Conservation (phyloP, 495 filamentous ascomycete species). For the Viridothelium virens region DNA sequence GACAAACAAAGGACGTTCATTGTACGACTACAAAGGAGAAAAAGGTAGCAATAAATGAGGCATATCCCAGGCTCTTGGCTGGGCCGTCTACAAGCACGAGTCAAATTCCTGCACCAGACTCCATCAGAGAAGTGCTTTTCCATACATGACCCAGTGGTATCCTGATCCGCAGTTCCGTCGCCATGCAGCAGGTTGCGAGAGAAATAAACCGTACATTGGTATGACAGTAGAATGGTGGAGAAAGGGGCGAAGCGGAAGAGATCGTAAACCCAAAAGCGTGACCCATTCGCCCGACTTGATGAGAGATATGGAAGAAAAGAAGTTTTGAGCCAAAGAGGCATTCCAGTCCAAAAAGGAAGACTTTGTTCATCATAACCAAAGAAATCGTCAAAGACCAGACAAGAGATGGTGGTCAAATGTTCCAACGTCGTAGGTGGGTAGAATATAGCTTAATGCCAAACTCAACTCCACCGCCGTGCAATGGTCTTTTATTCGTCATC, state of each 20-base stretch:
- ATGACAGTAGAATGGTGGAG: background rate
- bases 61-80: background rate
- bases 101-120: constrained; percentile 6
- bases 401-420: background rate
- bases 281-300: background rate
- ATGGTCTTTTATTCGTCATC: too few relatives aligned
- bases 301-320: background rate
- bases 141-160: constrained; percentile 3
- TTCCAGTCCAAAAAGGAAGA: background rate
- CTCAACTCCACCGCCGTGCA: too few relatives aligned
- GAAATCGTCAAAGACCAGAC: background rate
- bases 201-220: background rate
- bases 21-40: constrained; percentile 7
- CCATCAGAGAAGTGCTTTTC: constrained; percentile 4
- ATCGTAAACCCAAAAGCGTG: background rate
- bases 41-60: background rate
- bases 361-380: background rate
- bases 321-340: background rate
- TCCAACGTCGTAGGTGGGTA: background rate
- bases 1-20: background rate
- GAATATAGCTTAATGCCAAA: too few relatives aligned
- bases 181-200: background rate
- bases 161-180: constrained; percentile 3
- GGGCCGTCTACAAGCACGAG: background rate
- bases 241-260: background rate